Evolutionary conservation across 306 rosid genomes (phyloP), one percentile per base, ranked within the genome.

Genomic region (Calophaca sinica): DNA sequence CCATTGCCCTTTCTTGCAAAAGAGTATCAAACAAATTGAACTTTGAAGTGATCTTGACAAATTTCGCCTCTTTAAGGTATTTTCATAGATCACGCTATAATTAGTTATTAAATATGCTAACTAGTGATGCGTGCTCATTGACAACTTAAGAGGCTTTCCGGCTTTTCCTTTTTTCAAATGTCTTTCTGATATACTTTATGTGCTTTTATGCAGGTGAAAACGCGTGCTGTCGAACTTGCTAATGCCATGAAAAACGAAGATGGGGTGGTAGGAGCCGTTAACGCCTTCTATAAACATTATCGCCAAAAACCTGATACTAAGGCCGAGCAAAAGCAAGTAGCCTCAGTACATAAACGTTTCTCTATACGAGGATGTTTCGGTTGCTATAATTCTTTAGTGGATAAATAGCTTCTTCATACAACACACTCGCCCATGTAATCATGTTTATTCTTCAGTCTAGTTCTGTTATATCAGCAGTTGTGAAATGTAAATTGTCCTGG

Each of bases 211-310:
- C 90, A 94, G 98, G 93, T 94, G 63, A 89, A 88, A 78, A 68
- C 46, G 72, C 73, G 87, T 13, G 93, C 97, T 11, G 35, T 77
- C 64, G 88, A 88, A 79, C 71, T 94, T 41, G 88, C 98, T 3
- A 77, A 86, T 7, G 89, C 90, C 80, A 90, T 94, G 87, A 90
- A 85, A 85, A 71, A 84, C 9, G 97, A 94, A 79, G 96, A 94
- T 59, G 97, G 98, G 15, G 97, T 82, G 7, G 53, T 41, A 2
- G 96, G 96, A 72, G 94, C 97, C 36, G 97, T 94, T 80, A 79
- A 78, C 67, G 94, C 97, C 64, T 94, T 94, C 80, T 84, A 89
- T 70, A 87, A 85, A 79, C 96, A 91, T 80, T 94, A 83, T 73
- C 84, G 2, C 3, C 72, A 42, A 35, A 59, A 15, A 26, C 6